Percentiles rank a stretch among this genome's conserved stretches.
Evolutionary conservation across 768 basidiomycete species (phyloP).

Genomic region (Arthromyces matolae): DNA sequence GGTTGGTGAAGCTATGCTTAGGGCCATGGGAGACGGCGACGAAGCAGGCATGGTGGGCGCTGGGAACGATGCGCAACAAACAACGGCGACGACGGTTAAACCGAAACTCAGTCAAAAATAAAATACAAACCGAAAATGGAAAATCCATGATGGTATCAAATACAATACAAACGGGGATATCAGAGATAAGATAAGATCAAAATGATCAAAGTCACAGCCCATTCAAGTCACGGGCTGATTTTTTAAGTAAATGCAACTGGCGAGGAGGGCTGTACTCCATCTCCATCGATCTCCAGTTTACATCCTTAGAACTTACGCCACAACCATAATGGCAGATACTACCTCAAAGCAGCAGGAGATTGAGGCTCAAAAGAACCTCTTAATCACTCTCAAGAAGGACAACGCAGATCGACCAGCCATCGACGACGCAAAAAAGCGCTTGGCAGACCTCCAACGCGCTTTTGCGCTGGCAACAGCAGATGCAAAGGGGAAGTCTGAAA

Average conservation of each 20-base stretch:
- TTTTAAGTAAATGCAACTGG: constrained; percentile 7
- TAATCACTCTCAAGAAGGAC: constrained; percentile 59
- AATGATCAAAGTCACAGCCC: not conserved
- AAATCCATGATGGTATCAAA: not conserved
- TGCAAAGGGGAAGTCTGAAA: constrained; percentile 36
- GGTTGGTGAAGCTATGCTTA: constrained; percentile 46
- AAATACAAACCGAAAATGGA: not conserved
- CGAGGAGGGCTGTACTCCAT: constrained; percentile 13
- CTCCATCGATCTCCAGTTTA: constrained; percentile 33
- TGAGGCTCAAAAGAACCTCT: constrained; percentile 47
- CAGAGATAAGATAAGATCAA: constrained; percentile 4
- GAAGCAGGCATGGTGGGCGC: constrained; percentile 14
- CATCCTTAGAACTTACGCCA: constrained; percentile 14
- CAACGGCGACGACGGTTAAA: not conserved
- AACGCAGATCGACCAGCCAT: constrained; percentile 47
- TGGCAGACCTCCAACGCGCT: constrained; percentile 65
- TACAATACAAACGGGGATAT: no score
- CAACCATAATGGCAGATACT: constrained; percentile 13
- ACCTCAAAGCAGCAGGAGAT: constrained; percentile 53
- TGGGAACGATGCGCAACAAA: not conserved
- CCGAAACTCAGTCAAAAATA: constrained; percentile 3
- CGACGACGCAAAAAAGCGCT: constrained; percentile 63
- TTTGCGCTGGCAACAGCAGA: constrained; percentile 42
- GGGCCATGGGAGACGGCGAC: constrained; percentile 60
- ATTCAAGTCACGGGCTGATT: constrained; percentile 7